Evolutionary conservation across 306 rosid genomes (phyloP).

Genomic region (apple (Malus domestica)): ASM211411v1 NC_041789.1:16664501-16665000

Average conservation of each 20-base stretch:
- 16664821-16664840: too few relatives aligned
- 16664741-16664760: not conserved
- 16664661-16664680: not conserved
- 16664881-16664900: not conserved
- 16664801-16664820: too few relatives aligned
- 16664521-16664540: too few relatives aligned
- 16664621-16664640: not conserved
- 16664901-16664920: not conserved
- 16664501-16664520: too few relatives aligned
- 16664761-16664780: not conserved
- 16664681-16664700: not conserved
- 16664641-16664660: not conserved
- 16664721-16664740: not conserved
- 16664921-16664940: too few relatives aligned
- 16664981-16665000: not conserved
- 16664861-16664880: too few relatives aligned
- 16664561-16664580: too few relatives aligned
- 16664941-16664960: not conserved
- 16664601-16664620: not conserved
- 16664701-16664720: not conserved
- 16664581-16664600: not conserved
- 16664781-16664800: accelerated
- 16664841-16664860: too few relatives aligned
- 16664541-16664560: too few relatives aligned
- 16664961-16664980: not conserved